Conservation (phyloP, 129 eudicot species). For the Ambrosia artemisiifolia region DNA sequence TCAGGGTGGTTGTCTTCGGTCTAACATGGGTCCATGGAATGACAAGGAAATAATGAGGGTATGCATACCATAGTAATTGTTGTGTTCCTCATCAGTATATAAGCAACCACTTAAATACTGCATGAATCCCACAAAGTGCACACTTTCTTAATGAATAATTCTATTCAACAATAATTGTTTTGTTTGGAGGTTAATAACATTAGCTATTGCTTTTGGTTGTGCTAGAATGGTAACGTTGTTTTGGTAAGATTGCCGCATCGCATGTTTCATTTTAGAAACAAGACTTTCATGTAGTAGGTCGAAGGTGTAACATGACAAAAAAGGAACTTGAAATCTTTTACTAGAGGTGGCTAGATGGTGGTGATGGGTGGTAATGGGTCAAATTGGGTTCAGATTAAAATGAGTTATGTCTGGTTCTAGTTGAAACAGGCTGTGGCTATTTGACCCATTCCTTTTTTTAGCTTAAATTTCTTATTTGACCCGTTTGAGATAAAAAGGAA, state of each 20-base stretch:
- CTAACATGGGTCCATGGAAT: slow-evolving; percentile 81
- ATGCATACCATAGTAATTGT: not conserved
- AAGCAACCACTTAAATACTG: not conserved
- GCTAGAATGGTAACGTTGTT: not conserved
- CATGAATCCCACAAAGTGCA: not conserved
- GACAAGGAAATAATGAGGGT: slow-evolving; percentile 88
- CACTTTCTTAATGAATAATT: not conserved
- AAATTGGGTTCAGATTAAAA: not conserved
- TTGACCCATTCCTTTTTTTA: not conserved
- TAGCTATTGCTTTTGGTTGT: not conserved
- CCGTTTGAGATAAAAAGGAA: not conserved
- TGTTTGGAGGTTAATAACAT: not conserved
- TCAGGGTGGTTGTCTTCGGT: slow-evolving; percentile 81
- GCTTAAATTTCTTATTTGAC: not conserved
- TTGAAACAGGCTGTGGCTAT: not conserved
- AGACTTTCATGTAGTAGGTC: not conserved
- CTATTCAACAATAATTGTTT: not conserved
- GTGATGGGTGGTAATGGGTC: not conserved
- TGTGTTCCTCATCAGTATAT: not conserved
- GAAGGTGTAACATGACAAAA: not conserved
- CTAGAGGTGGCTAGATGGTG: not conserved
- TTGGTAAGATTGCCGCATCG: not conserved
- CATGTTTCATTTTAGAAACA: slow-evolving; percentile 6
- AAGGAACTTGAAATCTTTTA: not conserved
- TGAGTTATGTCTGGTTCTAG: not conserved